Base-by-base conservation (phyloP, 371 early-diverging fungal genomes). In the Coemansia sp. region DNA sequence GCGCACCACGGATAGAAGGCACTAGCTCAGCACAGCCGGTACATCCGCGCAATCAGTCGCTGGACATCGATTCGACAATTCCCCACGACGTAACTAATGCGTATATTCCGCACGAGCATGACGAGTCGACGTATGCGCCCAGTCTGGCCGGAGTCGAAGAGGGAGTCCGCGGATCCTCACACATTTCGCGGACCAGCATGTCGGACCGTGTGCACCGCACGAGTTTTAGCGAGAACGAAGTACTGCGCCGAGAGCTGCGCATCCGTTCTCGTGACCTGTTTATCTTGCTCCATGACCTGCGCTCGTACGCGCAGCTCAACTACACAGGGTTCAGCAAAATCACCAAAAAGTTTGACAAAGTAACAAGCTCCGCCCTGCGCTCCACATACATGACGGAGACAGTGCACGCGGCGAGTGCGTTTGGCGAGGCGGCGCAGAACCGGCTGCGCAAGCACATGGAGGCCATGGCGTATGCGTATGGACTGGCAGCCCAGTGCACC, bases 321-420 rank as follows among this genome's bases (percentile, higher is more conserved):
- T 82, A 88, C 65, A 97, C 96, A 0, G 97, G 97, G 3, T 98
- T 98, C 82, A 84, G 89, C 69, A 99, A 96, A 80, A 93, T 97
- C 65, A 82, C 98, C 20, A 97, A 97, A 80, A 97, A 98, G 82
- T 95, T 91, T 70, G 98, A 98, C 84, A 98, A 97, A 80, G 91
- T 92, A 37, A 89, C 92, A 5, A 80, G 84, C 59, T 86, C 80
- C 51, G 84, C 86, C 21, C 82, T 91, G 56, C 86, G 86, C 57
- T 80, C 82, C 2, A 73, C 81, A 59, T 88, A 83, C 65, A 80
- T 81, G 18, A 52, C 71, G 23, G 70, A 78, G 23, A 69, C 81
- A 18, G 89, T 92, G 18, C 71, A 78, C 11, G 75, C 81, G 9
- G 84, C 89, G 0, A 89, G 91, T 73, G 89, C 90, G 6, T 92